Percentiles rank a stretch among this genome's conserved stretches.
Evolutionary conservation across 257 asterid genomes (phyloP).

Genomic region (Solanum ossicruentum): DNA sequence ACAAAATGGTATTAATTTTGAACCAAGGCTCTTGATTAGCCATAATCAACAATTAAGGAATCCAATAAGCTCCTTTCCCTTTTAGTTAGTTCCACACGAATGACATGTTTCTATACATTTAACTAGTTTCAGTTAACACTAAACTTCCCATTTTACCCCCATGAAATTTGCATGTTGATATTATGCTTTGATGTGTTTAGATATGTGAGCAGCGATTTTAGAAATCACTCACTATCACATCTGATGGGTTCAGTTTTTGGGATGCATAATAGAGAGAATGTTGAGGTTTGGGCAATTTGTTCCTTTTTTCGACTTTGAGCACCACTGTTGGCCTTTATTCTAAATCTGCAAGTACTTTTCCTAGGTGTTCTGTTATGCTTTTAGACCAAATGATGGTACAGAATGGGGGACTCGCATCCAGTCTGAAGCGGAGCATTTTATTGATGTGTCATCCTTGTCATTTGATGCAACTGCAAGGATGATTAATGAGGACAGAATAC

Average conservation of each 20-base stretch:
- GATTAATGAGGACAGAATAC: constrained; percentile 84
- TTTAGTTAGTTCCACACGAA: too few relatives aligned
- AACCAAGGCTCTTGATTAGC: background rate
- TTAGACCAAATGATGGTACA: constrained; percentile 82
- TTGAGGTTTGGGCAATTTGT: constrained; percentile 47
- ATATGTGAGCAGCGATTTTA: constrained; percentile 94
- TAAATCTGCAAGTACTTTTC: background rate
- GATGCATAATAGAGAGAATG: constrained; percentile 68
- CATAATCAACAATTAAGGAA: background rate
- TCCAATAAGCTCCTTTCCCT: background rate
- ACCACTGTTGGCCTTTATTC: background rate
- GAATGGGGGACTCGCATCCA: constrained; percentile 86
- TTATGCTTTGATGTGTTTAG: constrained; percentile 19
- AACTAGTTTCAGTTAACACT: background rate
- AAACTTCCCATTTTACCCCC: too few relatives aligned
- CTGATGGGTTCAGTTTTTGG: constrained; percentile 98
- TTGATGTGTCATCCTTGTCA: constrained; percentile 82
- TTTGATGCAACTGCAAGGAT: constrained; percentile 83
- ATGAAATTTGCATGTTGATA: background rate
- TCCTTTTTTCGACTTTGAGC: background rate
- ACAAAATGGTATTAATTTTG: background rate
- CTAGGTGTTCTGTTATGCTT: constrained; percentile 90
- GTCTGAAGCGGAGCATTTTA: constrained; percentile 80
- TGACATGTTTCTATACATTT: background rate
- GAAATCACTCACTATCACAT: constrained; percentile 87